Percentiles rank a stretch among this genome's conserved stretches.
Conservation (phyloP, 306 rosid genomes). For the Glycine latifolia region DNA sequence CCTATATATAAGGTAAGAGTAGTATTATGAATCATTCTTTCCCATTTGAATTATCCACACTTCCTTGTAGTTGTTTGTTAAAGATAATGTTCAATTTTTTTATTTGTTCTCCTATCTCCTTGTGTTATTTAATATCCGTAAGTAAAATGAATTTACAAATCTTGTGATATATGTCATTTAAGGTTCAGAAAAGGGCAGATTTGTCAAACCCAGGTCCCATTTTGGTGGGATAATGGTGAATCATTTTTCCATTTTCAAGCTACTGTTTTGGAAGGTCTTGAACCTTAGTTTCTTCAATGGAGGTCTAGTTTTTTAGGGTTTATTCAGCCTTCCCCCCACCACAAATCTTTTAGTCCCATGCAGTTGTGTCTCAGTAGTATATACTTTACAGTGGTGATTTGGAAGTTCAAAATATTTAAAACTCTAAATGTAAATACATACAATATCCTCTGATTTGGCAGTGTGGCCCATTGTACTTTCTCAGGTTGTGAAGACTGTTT, state of each 20-base stretch:
- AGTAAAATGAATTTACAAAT: constrained; percentile 7
- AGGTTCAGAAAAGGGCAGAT: not conserved
- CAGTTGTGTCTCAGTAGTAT: constrained; percentile 26
- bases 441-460: constrained; percentile 36
- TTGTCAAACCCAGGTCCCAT: not conserved
- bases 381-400: constrained; percentile 29
- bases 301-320: constrained; percentile 1
- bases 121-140: constrained; percentile 11
- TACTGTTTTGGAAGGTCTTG: no score
- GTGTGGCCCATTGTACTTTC: constrained; percentile 39
- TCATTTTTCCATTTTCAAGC: no score
- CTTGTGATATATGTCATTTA: not conserved
- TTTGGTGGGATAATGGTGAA: no score
- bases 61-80: constrained; percentile 16
- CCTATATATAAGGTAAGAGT: constrained; percentile 86
- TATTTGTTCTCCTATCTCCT: constrained; percentile 6
- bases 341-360: not conserved
- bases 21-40: constrained; percentile 31
- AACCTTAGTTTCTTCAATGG: no score
- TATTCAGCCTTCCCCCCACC: not conserved
- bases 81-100: constrained; percentile 11
- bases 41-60: constrained; percentile 30
- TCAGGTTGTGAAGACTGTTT: constrained; percentile 96
- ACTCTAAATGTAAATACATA: not conserved
- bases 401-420: constrained; percentile 23